Evolutionary conservation across 306 rosid species (phyloP).

Genomic region (Acacia confusa): DNA sequence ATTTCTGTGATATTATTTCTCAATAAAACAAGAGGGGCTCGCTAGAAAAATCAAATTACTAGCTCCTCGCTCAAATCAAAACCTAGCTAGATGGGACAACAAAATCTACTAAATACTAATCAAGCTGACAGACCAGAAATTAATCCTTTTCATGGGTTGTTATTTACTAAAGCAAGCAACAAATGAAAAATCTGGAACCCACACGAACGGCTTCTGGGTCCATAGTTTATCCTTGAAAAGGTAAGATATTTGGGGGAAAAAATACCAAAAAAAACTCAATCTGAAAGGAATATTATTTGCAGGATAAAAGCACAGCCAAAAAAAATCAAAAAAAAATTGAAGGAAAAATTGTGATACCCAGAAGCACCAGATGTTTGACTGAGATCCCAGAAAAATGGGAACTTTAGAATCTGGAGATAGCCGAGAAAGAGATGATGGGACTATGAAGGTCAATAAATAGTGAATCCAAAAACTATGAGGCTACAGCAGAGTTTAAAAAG

Average conservation of each 20-base stretch:
- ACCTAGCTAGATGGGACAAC: not conserved
- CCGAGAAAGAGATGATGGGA: not conserved
- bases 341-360: not conserved
- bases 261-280: not conserved
- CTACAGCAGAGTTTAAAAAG: not conserved
- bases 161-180: not conserved
- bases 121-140: not conserved
- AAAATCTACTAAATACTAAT: not conserved
- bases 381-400: not conserved
- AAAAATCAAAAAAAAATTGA: too few species aligned
- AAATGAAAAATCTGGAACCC: not conserved
- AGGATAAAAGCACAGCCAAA: not conserved
- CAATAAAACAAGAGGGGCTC: not conserved
- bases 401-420: not conserved
- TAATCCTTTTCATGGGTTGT: not conserved
- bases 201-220: not conserved
- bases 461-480: not conserved
- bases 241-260: not conserved
- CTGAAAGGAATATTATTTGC: not conserved
- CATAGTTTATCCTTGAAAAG: not conserved
- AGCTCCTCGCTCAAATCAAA: not conserved
- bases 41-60: not conserved
- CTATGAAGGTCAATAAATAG: not conserved
- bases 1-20: constrained; percentile 24
- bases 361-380: not conserved